A percentile compares a stretch with the other conserved stretches of the same genome.
phyloP scores from a whole-genome alignment of 768 basidiomycete genomes.

The Wakefieldia striispora region DNA sequence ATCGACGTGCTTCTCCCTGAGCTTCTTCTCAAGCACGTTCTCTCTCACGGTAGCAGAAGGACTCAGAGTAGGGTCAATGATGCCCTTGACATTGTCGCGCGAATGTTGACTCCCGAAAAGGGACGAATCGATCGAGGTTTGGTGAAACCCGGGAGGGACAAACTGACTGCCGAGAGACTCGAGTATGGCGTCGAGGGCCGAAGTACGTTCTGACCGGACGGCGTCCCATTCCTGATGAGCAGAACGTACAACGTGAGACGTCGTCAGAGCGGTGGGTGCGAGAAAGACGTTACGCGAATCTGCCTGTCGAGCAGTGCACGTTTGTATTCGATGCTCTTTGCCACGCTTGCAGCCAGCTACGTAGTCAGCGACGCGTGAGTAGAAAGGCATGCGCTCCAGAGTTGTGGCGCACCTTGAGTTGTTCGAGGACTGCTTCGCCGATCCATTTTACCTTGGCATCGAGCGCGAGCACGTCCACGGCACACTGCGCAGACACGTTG shows the following conservation, averaged over 20 bases:
- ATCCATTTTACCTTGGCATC: slow-evolving; percentile 83
- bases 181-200: slow-evolving; percentile 64
- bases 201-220: slow-evolving; percentile 55
- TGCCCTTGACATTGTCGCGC: slow-evolving; percentile 37
- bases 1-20: slow-evolving; percentile 33
- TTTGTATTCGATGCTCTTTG: slow-evolving; percentile 73
- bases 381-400: not conserved
- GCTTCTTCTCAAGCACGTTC: slow-evolving; percentile 19
- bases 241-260: not conserved
- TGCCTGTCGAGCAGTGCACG: slow-evolving; percentile 57
- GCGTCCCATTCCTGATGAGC: slow-evolving; percentile 66
- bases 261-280: not conserved
- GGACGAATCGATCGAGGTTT: slow-evolving; percentile 62
- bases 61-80: slow-evolving; percentile 38
- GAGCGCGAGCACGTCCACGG: slow-evolving; percentile 70
- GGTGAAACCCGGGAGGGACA: slow-evolving; percentile 78
- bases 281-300: slow-evolving; percentile 50
- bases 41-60: slow-evolving; percentile 32
- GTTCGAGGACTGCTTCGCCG: slow-evolving; percentile 68
- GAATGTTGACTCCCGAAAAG: slow-evolving; percentile 78
- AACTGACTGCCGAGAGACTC: slow-evolving; percentile 70
- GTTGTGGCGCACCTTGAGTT: slow-evolving; percentile 57
- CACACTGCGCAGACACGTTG: slow-evolving; percentile 62
- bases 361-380: not conserved
- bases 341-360: slow-evolving; percentile 70